Evolutionary conservation across 1,139 yeast genomes (phyloP), one percentile per base, ranked within the genome.

Genomic region (Suhomyces kunorum): DNA sequence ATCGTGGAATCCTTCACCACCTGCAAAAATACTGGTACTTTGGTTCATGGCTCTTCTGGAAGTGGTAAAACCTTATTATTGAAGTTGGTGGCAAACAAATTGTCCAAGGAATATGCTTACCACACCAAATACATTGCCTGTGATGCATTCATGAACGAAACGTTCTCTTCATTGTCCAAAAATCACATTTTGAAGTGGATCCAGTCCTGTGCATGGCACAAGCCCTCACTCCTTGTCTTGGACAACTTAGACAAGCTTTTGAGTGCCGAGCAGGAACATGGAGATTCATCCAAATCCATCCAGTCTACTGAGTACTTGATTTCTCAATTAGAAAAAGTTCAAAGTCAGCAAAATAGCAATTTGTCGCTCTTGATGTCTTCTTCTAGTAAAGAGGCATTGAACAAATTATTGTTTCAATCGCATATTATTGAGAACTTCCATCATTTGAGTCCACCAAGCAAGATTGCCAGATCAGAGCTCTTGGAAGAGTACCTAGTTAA

Each of bases 181-280:
- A 63, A 56, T 36, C 67, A 75, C 19, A 52, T 88, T 28, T 66
- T 66, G 16, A 74, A 73, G 34, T 71, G 81, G 67, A 57, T 84
- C 18, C 75, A 76, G 33, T 77, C 76, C 43, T 80, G 90, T 25
- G 71, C 85, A 16, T 88, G 96, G 95, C 78, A 81, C 55, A 73
- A 85, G 18, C 97, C 98, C 0, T 69, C 92, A 1, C 66, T 89
- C 2, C 61, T 92, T 4, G 63, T 90, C 1, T 59, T 92, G 25
- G 98, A 92, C 51, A 89, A 89, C 51, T 60, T 89, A n/a, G 96
- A 90, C 51, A 76, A 79, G 48, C 56, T 90, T 9, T 72, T 89
- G 32, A 78, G 87, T 0, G 86, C 85, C 1, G 94, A 85, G 49
- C 66, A 71, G 40, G 95, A 87, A 54, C 82, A 87, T 50, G 71